Percentiles rank a stretch among this genome's conserved stretches.
phyloP scores from a whole-genome alignment of 106 monocot species.

The Apostasia shenzhenica region DNA sequence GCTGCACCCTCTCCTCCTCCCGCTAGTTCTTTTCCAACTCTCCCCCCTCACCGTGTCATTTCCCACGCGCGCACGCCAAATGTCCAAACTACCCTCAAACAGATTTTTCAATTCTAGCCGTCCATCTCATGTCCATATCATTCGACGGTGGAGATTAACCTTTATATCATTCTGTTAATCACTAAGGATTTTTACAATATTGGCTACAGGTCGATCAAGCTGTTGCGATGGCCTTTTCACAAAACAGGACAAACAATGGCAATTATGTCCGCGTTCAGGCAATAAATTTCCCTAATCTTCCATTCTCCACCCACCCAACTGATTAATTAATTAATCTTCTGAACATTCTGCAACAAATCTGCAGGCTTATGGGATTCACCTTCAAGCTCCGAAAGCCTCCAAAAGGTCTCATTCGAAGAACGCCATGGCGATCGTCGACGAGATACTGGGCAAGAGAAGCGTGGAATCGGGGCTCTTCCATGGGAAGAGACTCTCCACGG shows the following conservation, averaged over 20 bases:
- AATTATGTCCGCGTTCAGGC: conserved; percentile 83
- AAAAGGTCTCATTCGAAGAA: background rate
- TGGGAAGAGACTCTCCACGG: conserved; percentile 24
- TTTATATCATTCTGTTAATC: no score
- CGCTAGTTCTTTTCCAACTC: background rate
- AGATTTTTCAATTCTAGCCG: background rate
- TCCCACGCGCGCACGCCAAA: background rate
- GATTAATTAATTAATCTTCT: background rate
- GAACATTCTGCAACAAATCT: background rate
- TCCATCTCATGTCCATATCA: no score
- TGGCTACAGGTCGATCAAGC: conserved; percentile 67
- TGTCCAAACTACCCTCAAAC: background rate
- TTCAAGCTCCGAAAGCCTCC: background rate
- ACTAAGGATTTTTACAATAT: background rate
- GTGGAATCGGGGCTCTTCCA: conserved; percentile 29
- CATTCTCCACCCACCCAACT: background rate
- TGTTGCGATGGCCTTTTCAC: conserved; percentile 59
- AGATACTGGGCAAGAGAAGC: conserved; percentile 23
- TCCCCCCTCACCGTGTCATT: background rate
- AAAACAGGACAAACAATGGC: conserved; percentile 18
- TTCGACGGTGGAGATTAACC: no score
- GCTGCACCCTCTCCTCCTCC: background rate
- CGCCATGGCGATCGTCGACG: background rate
- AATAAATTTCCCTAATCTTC: conserved; percentile 3
- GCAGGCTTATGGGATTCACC: background rate